Evolutionary conservation across 768 basidiomycete genomes (phyloP).

Genomic region (Pleurotus pulmonarius): DNA sequence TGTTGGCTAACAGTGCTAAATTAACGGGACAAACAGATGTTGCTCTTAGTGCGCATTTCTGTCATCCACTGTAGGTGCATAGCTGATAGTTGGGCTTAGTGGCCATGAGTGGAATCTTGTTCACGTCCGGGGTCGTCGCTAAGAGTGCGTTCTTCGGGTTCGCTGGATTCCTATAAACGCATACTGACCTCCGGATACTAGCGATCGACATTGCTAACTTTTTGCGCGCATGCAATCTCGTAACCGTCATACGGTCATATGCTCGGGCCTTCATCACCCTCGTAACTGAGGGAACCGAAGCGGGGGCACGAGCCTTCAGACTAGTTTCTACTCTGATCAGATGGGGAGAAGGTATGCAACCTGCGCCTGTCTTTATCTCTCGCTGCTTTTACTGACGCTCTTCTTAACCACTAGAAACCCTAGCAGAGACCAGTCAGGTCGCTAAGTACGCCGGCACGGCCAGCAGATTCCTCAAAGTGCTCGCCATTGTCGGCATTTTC

Average conservation of each 20-base stretch:
- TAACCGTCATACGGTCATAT: not conserved
- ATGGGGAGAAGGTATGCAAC: not conserved
- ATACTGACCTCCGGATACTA: not conserved
- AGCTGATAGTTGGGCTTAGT: not conserved
- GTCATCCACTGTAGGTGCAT: not conserved
- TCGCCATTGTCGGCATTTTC: conserved; percentile 7
- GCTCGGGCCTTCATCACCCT: conserved; percentile 5
- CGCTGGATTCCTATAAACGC: not conserved
- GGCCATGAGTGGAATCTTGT: conserved; percentile 8
- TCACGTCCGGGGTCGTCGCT: conserved; percentile 3
- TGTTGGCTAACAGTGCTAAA: not conserved
- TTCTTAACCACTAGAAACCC: not conserved
- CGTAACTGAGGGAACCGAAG: not conserved
- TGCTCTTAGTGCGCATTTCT: not conserved
- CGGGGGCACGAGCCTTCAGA: not conserved
- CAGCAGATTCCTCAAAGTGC: conserved; percentile 5
- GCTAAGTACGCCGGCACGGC: conserved; percentile 3
- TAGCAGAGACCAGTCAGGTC: not conserved
- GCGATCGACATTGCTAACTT: conserved; percentile 6
- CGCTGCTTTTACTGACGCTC: not conserved
- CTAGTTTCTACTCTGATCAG: not conserved
- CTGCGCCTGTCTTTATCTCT: too few relatives aligned
- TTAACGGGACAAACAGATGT: not conserved
- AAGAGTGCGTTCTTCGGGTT: not conserved
- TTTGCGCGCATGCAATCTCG: not conserved